Base-by-base conservation (phyloP, 257 asterid genomes). In the Haberlea rhodopensis region DNA sequence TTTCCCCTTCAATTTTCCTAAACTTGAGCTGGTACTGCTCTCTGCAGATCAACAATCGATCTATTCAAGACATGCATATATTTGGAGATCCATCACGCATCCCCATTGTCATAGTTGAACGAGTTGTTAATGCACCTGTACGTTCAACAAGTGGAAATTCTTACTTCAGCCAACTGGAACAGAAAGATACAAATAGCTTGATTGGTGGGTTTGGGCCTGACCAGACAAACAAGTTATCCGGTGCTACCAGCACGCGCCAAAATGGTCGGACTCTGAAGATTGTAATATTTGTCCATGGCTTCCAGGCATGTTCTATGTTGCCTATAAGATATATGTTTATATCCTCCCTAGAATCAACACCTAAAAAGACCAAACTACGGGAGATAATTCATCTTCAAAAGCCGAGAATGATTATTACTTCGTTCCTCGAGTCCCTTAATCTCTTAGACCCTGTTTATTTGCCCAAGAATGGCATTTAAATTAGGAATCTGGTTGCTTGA, bases 261-360 rank as follows among this genome's bases (percentile, higher is more conserved):
- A 83, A 73, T 80, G 96, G 82, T 18, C 99, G 94, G 56, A 81
- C 78, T 46, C 83, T 94, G 78, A 89, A 80, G 89, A 84, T 94
- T 65, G 97, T 87, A 26, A 91, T 94, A 64, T 89, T 89, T 74
- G 97, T 90, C 65, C 99, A 94, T 79, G 97, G 97, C 56, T 94
- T 94, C 73, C 99, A 89, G 96, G 99, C 77, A 87, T 68, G 87
- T 79, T 48, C 21, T 73, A 24, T 67, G 53, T 65, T 71, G 57
- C 56, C 45, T 68, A 62, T 57, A 24, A 40, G 27, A 53, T 57
- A 32, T 28, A 24, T 51, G 46, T 65, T 21, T 56, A 4, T 51
- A 46, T 43, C 15, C 49, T 43, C 19, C 49, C 1, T 3, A 5
- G 49, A 15, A 43, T 15, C 5, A 43, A 43, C 49, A 43, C 7